Conservation (phyloP, 371 early-diverging fungal species). For the Mucor sp. region DNA sequence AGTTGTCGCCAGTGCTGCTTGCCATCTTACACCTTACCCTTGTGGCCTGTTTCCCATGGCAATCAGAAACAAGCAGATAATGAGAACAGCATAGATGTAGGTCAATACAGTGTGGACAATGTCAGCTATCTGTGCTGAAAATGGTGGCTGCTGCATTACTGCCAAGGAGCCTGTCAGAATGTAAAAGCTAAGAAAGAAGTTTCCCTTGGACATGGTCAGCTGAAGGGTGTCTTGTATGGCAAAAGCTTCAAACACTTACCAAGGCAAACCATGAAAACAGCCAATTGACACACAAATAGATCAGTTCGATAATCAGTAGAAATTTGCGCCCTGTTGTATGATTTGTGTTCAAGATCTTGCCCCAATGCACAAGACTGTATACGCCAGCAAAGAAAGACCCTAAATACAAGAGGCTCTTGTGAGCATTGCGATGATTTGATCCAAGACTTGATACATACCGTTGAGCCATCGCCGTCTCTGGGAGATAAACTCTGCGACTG, state of each 20-base stretch:
- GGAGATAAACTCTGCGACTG: conserved; percentile 73
- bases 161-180: conserved; percentile 55
- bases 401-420: conserved; percentile 27
- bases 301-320: conserved; percentile 67
- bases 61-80: conserved; percentile 64
- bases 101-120: conserved; percentile 52
- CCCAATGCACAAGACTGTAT: conserved; percentile 81
- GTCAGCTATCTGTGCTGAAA: conserved; percentile 40
- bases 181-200: conserved; percentile 76
- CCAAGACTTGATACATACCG: conserved; percentile 42
- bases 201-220: conserved; percentile 48
- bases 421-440: not conserved
- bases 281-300: conserved; percentile 73
- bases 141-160: conserved; percentile 44
- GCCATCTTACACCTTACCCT: conserved; percentile 43
- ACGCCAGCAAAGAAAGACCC: conserved; percentile 90
- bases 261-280: conserved; percentile 79
- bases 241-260: conserved; percentile 31
- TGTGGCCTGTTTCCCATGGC: conserved; percentile 85
- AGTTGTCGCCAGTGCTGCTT: not conserved
- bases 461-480: conserved; percentile 95
- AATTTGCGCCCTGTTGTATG: conserved; percentile 67
- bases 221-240: not conserved
- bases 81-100: conserved; percentile 55
- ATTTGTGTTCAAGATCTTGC: conserved; percentile 72